Percentiles rank a stretch among this genome's conserved stretches.
These are phyloP conservation scores for Leishmania lainsoni DNA, from an alignment of 208 protist species.

Conservation along the genomic window DNA sequence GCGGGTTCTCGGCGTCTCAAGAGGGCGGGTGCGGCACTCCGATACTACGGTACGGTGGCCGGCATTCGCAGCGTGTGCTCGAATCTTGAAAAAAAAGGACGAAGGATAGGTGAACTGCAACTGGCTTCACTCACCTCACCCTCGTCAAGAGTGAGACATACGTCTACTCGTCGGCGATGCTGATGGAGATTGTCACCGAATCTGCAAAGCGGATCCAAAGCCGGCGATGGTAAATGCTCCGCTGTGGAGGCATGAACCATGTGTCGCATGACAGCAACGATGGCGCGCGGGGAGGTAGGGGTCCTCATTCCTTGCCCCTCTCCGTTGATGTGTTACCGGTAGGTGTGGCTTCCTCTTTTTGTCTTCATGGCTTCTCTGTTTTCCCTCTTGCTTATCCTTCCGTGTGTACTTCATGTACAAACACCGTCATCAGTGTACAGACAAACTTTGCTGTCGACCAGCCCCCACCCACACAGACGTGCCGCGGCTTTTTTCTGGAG, in stretches of 20 bases:
- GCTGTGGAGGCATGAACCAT: neutral
- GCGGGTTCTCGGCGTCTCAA: neutral
- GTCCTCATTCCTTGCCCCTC: neutral
- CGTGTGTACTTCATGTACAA: neutral
- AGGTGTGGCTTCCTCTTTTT: neutral
- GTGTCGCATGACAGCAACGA: neutral
- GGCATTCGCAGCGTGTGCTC: neutral
- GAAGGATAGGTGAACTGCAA: neutral
- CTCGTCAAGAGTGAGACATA: neutral
- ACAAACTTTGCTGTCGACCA: neutral
- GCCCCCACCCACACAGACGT: neutral
- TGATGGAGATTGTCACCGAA: neutral
- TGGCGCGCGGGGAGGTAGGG: neutral
- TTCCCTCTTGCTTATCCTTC: neutral
- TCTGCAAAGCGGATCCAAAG: neutral
- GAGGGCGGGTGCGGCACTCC: neutral
- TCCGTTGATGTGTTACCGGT: neutral
- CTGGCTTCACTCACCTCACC: no score
- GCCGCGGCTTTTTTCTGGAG: neutral
- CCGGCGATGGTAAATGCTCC: neutral
- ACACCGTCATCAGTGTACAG: neutral
- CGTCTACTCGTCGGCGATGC: neutral
- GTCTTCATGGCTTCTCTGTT: neutral
- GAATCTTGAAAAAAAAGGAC: neutral
- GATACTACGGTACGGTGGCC: neutral